Evolutionary conservation across 106 monocot species (phyloP), one percentile per base, ranked within the genome.

Genomic region (Ottelia alismoides): DNA sequence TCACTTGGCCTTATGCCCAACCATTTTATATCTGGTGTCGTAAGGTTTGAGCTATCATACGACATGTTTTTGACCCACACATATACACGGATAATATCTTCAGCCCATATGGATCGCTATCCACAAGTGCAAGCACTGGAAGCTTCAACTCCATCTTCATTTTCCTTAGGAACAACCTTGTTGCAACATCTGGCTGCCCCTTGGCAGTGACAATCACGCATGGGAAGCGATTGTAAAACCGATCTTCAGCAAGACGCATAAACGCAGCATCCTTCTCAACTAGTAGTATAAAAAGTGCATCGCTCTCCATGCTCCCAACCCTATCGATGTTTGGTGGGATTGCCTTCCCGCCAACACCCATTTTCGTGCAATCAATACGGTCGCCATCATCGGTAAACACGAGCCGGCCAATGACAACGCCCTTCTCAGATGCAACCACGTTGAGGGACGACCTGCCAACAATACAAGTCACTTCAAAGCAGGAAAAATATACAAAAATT

Each of bases 11-110:
- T 66, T 20, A 98, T 74, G 0, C 96, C 96, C 28, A 98, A 55
- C 96, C 96, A 98, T 62, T 98, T 98, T 25, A 98, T 98, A 28
- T 98, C 96, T 20, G 96, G 96, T 14, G 89, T 89, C 2, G 96
- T 89, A 11, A 98, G 61, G 29, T 98, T 98, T 30, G 82, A 83
- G 54, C 89, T 89, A 28, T 98, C 96, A 26, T 98, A 98, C 0
- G 89, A 89, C 96, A 98, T 98, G 65, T 98, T 98, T 98, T 98
- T 22, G 96, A 98, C 9, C 96, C 96, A 22, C 96, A 98, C 96
- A 98, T 98, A 62, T 98, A 98, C 11, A 98, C 96, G 0, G 96
- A 98, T 21, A 98, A 55, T 21, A 98, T 98, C 70, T 98, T 98
- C 14, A 98, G 63, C 16, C 96, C 96, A 56, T 98, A 98, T 1